Conservation (phyloP, 352 stramenopile genomes). For the Globisporangium abappressorium region DNA sequence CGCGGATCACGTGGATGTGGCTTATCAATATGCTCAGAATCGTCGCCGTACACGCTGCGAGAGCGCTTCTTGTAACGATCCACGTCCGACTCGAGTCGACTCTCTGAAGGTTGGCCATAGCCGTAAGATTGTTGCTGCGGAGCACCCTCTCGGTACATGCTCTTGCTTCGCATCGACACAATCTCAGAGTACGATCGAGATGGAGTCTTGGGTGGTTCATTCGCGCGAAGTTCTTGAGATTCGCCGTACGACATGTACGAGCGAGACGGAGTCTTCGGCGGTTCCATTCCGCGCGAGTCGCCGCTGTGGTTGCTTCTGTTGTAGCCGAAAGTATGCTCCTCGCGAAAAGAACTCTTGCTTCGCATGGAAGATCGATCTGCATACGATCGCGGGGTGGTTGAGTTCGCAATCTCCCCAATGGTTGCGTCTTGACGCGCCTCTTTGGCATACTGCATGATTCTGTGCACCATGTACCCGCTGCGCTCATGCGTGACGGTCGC, state of each 20-base stretch:
- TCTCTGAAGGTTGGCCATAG: background rate
- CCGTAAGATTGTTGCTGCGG: background rate
- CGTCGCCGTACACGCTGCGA: conserved; percentile 26
- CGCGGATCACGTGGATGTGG: conserved; percentile 26
- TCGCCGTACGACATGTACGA: conserved; percentile 6
- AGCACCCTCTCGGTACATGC: conserved; percentile 7
- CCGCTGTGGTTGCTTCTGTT: background rate
- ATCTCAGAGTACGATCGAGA: conserved; percentile 10
- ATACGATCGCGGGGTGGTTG: background rate
- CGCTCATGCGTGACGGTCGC: conserved; percentile 31
- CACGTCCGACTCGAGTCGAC: conserved; percentile 8
- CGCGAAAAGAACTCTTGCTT: conserved; percentile 11
- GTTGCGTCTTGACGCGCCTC: conserved; percentile 21
- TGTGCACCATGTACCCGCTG: conserved; percentile 34
- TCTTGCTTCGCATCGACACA: conserved; percentile 17
- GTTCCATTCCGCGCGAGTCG: background rate
- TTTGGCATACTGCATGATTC: conserved; percentile 34
- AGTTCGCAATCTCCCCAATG: background rate
- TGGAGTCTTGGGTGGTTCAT: background rate
- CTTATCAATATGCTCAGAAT: conserved; percentile 16
- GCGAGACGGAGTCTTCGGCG: background rate
- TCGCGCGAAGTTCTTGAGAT: background rate
- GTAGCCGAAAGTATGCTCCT: conserved; percentile 9
- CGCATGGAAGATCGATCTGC: conserved; percentile 1
- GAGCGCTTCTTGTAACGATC: conserved; percentile 28